Percentiles rank a stretch among this genome's conserved stretches.
Conservation (phyloP, 495 filamentous ascomycete genomes). For the Aspergillus ostianus region DNA sequence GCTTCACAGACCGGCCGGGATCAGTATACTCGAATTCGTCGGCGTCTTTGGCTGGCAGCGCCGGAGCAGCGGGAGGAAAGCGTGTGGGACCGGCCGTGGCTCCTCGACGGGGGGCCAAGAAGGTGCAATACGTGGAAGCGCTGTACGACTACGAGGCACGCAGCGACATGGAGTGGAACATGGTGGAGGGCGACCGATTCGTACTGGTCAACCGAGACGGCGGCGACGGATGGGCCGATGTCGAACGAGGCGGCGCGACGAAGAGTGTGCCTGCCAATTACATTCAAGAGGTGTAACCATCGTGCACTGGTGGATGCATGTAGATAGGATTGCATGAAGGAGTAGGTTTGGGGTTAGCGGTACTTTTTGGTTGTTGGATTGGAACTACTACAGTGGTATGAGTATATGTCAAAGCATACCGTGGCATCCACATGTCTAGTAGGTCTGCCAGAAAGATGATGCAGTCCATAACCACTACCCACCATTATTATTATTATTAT, state of each 20-base stretch:
- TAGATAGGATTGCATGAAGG: neutral
- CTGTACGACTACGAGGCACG: conserved; percentile 88
- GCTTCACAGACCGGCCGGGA: conserved; percentile 48
- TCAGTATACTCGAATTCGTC: conserved; percentile 82
- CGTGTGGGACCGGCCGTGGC: conserved; percentile 94
- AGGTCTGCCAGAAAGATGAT: no score
- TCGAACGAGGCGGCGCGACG: conserved; percentile 85
- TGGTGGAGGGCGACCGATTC: conserved; percentile 88
- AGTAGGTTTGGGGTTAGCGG: no score
- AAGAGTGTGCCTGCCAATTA: conserved; percentile 95
- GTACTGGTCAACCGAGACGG: conserved; percentile 80
- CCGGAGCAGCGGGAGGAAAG: conserved; percentile 46
- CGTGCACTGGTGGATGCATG: neutral
- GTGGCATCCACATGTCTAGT: no score
- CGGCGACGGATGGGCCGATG: conserved; percentile 96
- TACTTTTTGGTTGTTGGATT: no score
- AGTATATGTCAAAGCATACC: no score
- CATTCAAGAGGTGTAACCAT: conserved; percentile 64
- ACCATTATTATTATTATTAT: no score
- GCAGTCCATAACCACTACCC: no score
- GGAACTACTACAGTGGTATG: no score
- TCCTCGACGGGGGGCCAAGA: conserved; percentile 88
- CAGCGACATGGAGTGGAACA: conserved; percentile 83
- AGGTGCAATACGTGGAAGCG: conserved; percentile 90
- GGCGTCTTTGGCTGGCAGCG: conserved; percentile 61